phyloP scores from a whole-genome alignment of 202 grass and related monocot species.

The Alloteropsis angusta region DNA sequence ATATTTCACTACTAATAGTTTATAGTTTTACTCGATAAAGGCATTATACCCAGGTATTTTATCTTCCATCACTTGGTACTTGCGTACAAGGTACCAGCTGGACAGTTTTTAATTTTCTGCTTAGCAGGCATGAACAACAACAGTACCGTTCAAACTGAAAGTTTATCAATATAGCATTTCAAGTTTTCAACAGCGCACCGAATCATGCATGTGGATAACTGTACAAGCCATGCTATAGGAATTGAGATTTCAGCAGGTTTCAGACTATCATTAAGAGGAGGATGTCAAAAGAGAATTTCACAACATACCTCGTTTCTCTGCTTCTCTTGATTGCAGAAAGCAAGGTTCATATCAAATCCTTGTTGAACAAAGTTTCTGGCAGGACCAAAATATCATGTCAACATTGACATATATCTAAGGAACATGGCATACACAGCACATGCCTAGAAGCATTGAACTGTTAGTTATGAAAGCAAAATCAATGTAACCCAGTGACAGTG shows the following conservation, averaged over 20 bases:
- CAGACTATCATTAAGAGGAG: not conserved
- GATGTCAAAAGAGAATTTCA: not conserved
- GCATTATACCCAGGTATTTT: not conserved
- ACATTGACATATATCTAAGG: not conserved
- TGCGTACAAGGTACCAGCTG: not conserved
- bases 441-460: not conserved
- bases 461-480: not conserved
- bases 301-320: constrained; percentile 75
- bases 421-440: constrained; percentile 15
- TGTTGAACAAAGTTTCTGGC: constrained; percentile 82
- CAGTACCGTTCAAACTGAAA: not conserved
- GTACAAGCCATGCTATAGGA: not conserved
- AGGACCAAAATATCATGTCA: constrained; percentile 27
- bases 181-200: not conserved
- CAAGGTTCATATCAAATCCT: constrained; percentile 92
- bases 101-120: not conserved
- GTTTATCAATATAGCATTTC: constrained; percentile 22
- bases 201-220: not conserved
- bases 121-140: constrained; percentile 10
- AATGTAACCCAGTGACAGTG: not conserved
- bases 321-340: constrained; percentile 95
- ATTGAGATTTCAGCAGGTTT: constrained; percentile 5
- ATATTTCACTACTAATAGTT: not conserved
- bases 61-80: too few species aligned
- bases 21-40: constrained; percentile 5